phyloP scores from a whole-genome alignment of 2,329 filamentous ascomycete species.

The Hypocrella siamensis region DNA sequence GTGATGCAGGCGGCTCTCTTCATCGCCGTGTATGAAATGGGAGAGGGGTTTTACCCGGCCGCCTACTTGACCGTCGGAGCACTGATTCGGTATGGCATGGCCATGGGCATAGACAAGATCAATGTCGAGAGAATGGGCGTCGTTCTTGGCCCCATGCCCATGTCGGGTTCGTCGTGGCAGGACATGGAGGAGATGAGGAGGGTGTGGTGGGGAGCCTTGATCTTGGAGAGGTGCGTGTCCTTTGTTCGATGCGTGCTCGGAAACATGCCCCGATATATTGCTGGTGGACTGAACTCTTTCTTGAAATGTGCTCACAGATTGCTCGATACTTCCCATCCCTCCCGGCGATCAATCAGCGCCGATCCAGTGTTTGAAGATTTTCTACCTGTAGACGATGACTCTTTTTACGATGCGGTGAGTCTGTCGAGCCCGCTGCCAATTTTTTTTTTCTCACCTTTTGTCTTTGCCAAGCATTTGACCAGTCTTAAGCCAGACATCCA shows the following conservation, averaged over 20 bases:
- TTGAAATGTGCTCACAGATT: not conserved
- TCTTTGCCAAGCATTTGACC: not conserved
- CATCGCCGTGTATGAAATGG: slow-evolving; percentile 6
- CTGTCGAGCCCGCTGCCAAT: not conserved
- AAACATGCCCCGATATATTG: not conserved
- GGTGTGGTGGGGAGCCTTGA: slow-evolving; percentile 6
- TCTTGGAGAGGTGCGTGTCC: slow-evolving; percentile 2
- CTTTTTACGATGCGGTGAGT: slow-evolving; percentile 2
- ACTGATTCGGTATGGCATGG: slow-evolving; percentile 5
- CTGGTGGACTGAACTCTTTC: not conserved
- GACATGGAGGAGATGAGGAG: slow-evolving; percentile 6
- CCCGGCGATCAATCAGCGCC: slow-evolving; percentile 1
- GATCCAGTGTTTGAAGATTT: slow-evolving; percentile 3
- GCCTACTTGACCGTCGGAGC: slow-evolving; percentile 6
- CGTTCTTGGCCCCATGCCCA: not conserved
- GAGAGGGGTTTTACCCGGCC: slow-evolving; percentile 6
- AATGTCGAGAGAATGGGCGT: slow-evolving; percentile 1
- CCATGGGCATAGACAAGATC: slow-evolving; percentile 4
- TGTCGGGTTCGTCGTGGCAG: slow-evolving; percentile 2
- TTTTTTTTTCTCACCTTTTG: not conserved
- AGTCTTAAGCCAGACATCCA: slow-evolving; percentile 1
- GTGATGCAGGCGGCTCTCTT: slow-evolving; percentile 5
- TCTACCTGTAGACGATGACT: slow-evolving; percentile 3
- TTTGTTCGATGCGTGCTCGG: not conserved
- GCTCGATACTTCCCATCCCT: slow-evolving; percentile 1